phyloP scores from a whole-genome alignment of 2,329 filamentous ascomycete species.

The Pseudogymnoascus verrucosus region DNA sequence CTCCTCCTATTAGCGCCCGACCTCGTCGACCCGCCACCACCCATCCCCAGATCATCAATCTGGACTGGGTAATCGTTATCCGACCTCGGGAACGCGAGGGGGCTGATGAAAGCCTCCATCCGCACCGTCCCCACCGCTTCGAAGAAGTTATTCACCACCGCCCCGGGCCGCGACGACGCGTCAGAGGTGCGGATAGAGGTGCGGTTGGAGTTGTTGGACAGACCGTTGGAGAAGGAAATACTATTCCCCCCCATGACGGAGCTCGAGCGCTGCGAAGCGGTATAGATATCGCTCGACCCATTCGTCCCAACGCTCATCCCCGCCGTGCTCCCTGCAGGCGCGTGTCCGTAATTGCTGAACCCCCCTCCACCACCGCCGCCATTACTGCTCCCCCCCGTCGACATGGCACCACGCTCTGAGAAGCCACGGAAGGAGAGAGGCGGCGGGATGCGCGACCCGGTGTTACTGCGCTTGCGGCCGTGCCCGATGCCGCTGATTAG shows the following conservation, averaged over 20 bases:
- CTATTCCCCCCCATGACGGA: conserved; percentile 28
- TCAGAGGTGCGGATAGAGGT: conserved; percentile 27
- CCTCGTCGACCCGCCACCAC: neutral
- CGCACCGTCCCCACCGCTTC: conserved; percentile 84
- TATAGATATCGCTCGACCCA: conserved; percentile 53
- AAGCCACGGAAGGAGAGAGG: conserved; percentile 73
- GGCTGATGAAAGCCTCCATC: conserved; percentile 93
- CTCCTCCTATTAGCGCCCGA: conserved; percentile 20
- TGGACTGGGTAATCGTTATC: conserved; percentile 27
- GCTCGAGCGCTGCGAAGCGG: conserved; percentile 43
- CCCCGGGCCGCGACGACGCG: conserved; percentile 24
- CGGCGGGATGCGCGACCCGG: conserved; percentile 64
- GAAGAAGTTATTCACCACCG: conserved; percentile 51
- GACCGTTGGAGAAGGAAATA: conserved; percentile 32
- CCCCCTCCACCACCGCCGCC: conserved; percentile 15
- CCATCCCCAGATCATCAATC: conserved; percentile 24
- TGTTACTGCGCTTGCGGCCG: conserved; percentile 82
- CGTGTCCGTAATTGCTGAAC: conserved; percentile 27
- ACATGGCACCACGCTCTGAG: conserved; percentile 39
- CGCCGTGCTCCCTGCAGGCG: conserved; percentile 46
- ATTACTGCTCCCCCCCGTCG: conserved; percentile 21
- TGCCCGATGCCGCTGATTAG: conserved; percentile 39
- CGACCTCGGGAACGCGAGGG: conserved; percentile 34
- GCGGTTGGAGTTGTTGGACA: conserved; percentile 32
- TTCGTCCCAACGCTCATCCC: conserved; percentile 50